Evolutionary conservation across 495 filamentous ascomycete species (phyloP).

Genomic region (Neurospora sp.): DNA sequence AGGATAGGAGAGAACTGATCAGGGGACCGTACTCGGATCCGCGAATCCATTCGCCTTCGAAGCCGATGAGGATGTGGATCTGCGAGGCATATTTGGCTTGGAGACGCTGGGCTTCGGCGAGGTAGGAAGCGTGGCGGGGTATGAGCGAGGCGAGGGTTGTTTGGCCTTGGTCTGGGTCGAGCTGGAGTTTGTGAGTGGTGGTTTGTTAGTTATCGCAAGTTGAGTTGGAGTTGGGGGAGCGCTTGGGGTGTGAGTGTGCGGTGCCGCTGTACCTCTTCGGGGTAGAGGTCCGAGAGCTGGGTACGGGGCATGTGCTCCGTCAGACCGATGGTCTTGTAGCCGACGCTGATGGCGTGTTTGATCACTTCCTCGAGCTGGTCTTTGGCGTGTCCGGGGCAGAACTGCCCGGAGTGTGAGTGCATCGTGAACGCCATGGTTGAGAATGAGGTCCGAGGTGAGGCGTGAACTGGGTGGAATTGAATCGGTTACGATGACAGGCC

Average conservation of each 20-base stretch:
- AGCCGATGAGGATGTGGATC: constrained; percentile 78
- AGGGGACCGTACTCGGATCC: constrained; percentile 44
- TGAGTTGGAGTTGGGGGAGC: constrained; percentile 1
- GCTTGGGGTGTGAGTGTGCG: neutral
- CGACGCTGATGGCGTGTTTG: constrained; percentile 62
- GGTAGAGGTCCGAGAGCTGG: constrained; percentile 66
- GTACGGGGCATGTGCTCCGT: constrained; percentile 96
- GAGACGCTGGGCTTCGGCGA: constrained; percentile 60
- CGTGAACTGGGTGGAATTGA: neutral
- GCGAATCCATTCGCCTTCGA: constrained; percentile 88
- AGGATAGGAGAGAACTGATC: constrained; percentile 44
- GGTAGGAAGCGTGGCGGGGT: constrained; percentile 60
- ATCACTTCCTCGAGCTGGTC: constrained; percentile 77
- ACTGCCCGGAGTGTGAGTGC: constrained; percentile 96
- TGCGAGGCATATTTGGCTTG: constrained; percentile 55
- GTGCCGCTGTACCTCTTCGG: constrained; percentile 61
- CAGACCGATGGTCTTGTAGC: constrained; percentile 73
- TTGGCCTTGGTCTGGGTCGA: constrained; percentile 21
- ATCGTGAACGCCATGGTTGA: constrained; percentile 86
- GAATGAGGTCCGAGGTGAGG: neutral
- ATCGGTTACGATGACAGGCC: neutral
- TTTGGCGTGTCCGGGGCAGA: constrained; percentile 82
- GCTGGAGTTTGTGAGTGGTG: constrained; percentile 12
- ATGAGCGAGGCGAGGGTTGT: constrained; percentile 28
- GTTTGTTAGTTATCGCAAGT: constrained; percentile 10